Base-by-base conservation (phyloP, 768 basidiomycete genomes). In the Mycena belliarum region DNA sequence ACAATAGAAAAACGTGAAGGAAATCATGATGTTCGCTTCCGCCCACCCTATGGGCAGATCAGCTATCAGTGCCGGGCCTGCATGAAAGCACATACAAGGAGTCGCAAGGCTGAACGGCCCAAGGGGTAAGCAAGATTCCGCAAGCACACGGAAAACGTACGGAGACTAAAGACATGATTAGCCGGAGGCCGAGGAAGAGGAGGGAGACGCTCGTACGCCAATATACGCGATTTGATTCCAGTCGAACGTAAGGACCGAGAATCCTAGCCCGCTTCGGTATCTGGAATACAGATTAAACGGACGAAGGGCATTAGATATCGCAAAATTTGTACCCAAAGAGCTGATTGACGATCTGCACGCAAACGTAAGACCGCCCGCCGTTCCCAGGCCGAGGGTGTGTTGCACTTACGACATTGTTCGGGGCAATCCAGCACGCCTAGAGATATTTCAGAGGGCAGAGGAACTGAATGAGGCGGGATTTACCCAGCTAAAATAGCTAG, bases 141-240 rank as follows among this genome's bases (percentile, higher is more conserved):
- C 9, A 15, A 49, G n/a, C 45, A 23, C 26, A 20, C 57, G 32
- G 49, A 26, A 58, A 44, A 38, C 50, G 8, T 42, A 61, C 55
- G 51, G 46, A 41, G 59, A 55, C 45, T 50, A 57, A 24, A 29
- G 60, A 57, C 2, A n/a, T 21, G 37, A 61, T 40, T 33, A 35
- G 10, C 18, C 33, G 15, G 9, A 23, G 50, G 24, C 2, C n/a
- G 23, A 37, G 35, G 21, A 16, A 54, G 24, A 46, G 10, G 18
- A 47, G 20, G 42, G 7, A 44, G 18, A 33, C 60, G 23, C 16
- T 75, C 81, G 65, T 66, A 81, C 81, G 14, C 85, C 86, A 54
- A 83, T 83, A 54, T 82, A 89, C 5, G 86, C 84, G 51, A 91
- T 88, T 67, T 88, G 83, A 48, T 78, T 79, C 84, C 85, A 85